A percentile compares a stretch with the other conserved stretches of the same genome.
Conservation (phyloP, 2,329 filamentous ascomycete genomes). For the Aspergillus tamarii region DNA sequence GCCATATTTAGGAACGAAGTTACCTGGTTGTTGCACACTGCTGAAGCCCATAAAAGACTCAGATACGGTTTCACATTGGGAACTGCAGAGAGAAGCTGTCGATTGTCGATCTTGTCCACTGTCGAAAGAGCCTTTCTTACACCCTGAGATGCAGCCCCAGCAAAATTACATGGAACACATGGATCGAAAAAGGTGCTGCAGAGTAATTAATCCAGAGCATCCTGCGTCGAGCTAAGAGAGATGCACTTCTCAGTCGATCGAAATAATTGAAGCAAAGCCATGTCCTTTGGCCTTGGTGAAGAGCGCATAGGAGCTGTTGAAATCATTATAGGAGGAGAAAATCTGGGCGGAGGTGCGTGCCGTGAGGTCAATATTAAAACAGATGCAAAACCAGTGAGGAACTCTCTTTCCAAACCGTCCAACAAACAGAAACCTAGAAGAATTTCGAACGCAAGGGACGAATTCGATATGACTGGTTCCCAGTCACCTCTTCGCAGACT, state of each 20-base stretch:
- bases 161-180: conserved; percentile 25
- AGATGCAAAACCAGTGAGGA: conserved; percentile 4
- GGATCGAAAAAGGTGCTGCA: conserved; percentile 30
- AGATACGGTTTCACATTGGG: not conserved
- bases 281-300: not conserved
- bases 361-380: conserved; percentile 6
- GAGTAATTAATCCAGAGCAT: conserved; percentile 27
- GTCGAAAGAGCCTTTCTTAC: conserved; percentile 17
- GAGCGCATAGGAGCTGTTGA: not conserved
- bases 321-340: conserved; percentile 1
- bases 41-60: conserved; percentile 6
- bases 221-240: conserved; percentile 22
- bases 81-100: conserved; percentile 3
- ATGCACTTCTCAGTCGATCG: conserved; percentile 7
- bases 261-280: not conserved
- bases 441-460: conserved; percentile 7
- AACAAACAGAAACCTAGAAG: conserved; percentile 5
- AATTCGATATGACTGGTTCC: not conserved
- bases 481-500: not conserved
- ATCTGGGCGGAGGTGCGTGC: not conserved
- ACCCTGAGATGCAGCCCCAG: conserved; percentile 23
- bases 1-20: not conserved
- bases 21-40: not conserved
- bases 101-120: not conserved
- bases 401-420: conserved; percentile 9